Conservation (phyloP, 345 rosid genomes). For the Ceriops zippeliana region DNA sequence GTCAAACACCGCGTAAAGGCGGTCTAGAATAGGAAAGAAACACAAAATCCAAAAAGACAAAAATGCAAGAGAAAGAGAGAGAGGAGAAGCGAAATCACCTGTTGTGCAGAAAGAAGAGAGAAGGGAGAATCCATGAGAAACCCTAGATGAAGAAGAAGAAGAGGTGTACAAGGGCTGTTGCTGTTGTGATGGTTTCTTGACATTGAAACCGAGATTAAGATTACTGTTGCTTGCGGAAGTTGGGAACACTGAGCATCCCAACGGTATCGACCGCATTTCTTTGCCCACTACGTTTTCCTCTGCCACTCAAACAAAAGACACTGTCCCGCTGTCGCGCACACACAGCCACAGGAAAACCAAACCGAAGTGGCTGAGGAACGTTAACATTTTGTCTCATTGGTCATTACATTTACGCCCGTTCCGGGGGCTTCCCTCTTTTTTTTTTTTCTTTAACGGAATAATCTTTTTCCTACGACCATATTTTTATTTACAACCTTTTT, state of each 20-base stretch:
- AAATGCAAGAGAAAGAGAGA: not conserved
- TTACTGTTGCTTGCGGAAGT: slow-evolving; percentile 11
- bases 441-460: too few species aligned
- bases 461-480: too few species aligned
- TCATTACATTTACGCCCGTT: too few species aligned
- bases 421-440: too few species aligned
- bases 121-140: slow-evolving; percentile 22
- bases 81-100: slow-evolving; percentile 31
- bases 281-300: too few species aligned
- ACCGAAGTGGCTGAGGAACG: too few species aligned
- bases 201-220: slow-evolving; percentile 24
- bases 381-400: too few species aligned
- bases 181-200: slow-evolving; percentile 19
- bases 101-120: slow-evolving; percentile 28
- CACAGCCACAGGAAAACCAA: too few species aligned
- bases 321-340: too few species aligned
- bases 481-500: too few species aligned
- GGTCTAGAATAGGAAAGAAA: not conserved
- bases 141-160: slow-evolving; percentile 29
- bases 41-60: slow-evolving; percentile 1
- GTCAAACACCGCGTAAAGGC: too few species aligned
- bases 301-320: too few species aligned
- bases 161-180: slow-evolving; percentile 5
- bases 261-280: slow-evolving; percentile 68
- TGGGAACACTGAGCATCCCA: slow-evolving; percentile 53